Conservation (phyloP, 495 filamentous ascomycete species). For the Cercophora newfieldiana region DNA sequence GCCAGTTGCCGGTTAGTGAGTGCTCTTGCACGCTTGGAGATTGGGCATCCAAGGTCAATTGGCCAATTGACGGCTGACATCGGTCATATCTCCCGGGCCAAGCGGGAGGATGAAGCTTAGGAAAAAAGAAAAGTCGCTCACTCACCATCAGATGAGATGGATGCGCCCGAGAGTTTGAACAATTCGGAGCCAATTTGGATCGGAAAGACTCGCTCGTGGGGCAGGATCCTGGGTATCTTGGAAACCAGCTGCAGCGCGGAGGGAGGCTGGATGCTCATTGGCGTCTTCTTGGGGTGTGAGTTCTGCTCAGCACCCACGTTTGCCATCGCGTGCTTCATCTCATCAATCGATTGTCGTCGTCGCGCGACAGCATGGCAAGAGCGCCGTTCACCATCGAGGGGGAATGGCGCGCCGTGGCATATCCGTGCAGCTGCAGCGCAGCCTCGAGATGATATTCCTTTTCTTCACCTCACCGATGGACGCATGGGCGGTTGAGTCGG, state of each 20-base stretch:
- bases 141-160: constrained; percentile 92
- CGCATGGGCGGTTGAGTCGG: not conserved
- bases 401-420: not conserved
- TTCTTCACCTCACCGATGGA: not conserved
- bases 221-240: constrained; percentile 59
- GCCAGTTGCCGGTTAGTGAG: constrained; percentile 23
- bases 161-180: constrained; percentile 92
- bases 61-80: not conserved
- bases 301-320: not conserved
- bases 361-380: not conserved
- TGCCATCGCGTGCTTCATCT: not conserved
- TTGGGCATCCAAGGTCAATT: not conserved
- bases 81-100: not conserved
- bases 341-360: not conserved
- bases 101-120: not conserved
- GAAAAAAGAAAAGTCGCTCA: constrained; percentile 22
- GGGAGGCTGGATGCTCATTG: constrained; percentile 10
- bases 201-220: constrained; percentile 75
- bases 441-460: not conserved
- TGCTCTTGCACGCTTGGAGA: not conserved
- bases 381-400: not conserved
- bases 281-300: not conserved
- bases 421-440: not conserved
- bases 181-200: constrained; percentile 92
- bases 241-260: constrained; percentile 26